Conservation (phyloP, 2,329 filamentous ascomycete genomes). For the Talaromyces sp. region DNA sequence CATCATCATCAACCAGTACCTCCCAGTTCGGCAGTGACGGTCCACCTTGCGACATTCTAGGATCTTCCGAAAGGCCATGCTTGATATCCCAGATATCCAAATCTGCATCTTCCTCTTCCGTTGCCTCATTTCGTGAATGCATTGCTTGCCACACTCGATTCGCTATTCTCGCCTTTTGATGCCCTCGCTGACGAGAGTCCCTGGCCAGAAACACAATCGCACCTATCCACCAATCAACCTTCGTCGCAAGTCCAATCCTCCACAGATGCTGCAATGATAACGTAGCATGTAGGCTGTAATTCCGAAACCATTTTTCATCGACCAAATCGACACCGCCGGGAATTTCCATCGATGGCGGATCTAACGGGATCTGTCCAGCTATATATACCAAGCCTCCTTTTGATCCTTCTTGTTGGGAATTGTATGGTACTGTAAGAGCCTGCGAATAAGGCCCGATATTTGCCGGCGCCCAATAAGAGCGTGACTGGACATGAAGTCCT, state of each 20-base stretch:
- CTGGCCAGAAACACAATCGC: slow-evolving; percentile 71
- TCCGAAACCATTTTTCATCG: slow-evolving; percentile 29
- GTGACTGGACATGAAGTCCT: slow-evolving; percentile 82
- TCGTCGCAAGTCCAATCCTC: slow-evolving; percentile 72
- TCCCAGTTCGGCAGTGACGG: slow-evolving; percentile 31
- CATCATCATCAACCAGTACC: slow-evolving; percentile 23
- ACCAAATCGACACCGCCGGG: slow-evolving; percentile 26
- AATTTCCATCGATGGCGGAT: slow-evolving; percentile 72
- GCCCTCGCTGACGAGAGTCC: slow-evolving; percentile 27
- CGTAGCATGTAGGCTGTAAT: slow-evolving; percentile 59
- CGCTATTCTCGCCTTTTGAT: slow-evolving; percentile 38
- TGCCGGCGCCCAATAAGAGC: slow-evolving; percentile 95
- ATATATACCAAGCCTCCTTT: slow-evolving; percentile 58
- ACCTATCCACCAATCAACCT: slow-evolving; percentile 71
- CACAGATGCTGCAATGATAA: slow-evolving; percentile 86
- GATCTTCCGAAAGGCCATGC: slow-evolving; percentile 55
- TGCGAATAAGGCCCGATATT: slow-evolving; percentile 98
- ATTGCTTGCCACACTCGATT: slow-evolving; percentile 48
- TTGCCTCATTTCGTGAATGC: slow-evolving; percentile 31
- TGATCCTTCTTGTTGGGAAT: slow-evolving; percentile 22
- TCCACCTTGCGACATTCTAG: slow-evolving; percentile 30
- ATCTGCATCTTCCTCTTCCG: slow-evolving; percentile 46
- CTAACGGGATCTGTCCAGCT: slow-evolving; percentile 87
- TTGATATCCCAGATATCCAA: slow-evolving; percentile 53
- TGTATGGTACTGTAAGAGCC: slow-evolving; percentile 61